These are phyloP conservation scores for Penicillium ochrochloron DNA, from an alignment of 495 filamentous ascomycete species.

Conservation along the genomic window DNA sequence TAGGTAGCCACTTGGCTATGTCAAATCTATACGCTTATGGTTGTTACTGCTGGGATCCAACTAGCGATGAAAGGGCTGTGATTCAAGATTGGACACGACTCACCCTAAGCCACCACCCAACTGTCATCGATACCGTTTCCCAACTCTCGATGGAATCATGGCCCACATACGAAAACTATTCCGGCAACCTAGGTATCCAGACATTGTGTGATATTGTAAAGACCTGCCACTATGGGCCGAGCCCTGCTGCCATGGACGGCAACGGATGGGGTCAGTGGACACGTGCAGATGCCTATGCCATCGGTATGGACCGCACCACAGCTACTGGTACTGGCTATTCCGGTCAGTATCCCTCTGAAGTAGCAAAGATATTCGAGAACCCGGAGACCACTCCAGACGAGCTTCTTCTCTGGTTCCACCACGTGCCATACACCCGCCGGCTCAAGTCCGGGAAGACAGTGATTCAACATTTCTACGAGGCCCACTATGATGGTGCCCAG, in stretches of 20 bases:
- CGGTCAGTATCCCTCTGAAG: slow-evolving; percentile 64
- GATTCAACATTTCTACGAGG: slow-evolving; percentile 74
- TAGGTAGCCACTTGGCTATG: slow-evolving; percentile 68
- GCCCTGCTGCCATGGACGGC: slow-evolving; percentile 63
- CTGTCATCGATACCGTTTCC: slow-evolving; percentile 59
- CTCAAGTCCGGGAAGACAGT: slow-evolving; percentile 69
- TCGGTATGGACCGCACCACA: slow-evolving; percentile 75
- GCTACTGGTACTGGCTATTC: slow-evolving; percentile 66
- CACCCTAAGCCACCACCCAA: slow-evolving; percentile 57
- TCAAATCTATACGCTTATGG: slow-evolving; percentile 73
- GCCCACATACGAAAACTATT: slow-evolving; percentile 70
- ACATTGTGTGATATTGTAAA: slow-evolving; percentile 67
- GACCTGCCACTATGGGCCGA: slow-evolving; percentile 63
- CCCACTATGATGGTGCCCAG: slow-evolving; percentile 64
- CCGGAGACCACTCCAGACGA: slow-evolving; percentile 68
- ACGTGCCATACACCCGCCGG: slow-evolving; percentile 65
- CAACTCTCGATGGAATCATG: slow-evolving; percentile 67
- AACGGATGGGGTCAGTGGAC: slow-evolving; percentile 75
- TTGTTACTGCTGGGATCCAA: slow-evolving; percentile 62
- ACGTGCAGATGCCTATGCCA: slow-evolving; percentile 55
- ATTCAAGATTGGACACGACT: slow-evolving; percentile 66
- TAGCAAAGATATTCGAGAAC: slow-evolving; percentile 58
- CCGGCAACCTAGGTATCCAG: slow-evolving; percentile 68
- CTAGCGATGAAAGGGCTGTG: slow-evolving; percentile 43
- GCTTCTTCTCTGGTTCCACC: slow-evolving; percentile 73